Evolutionary conservation across 1,139 yeast genomes (phyloP), one percentile per base, ranked within the genome.

Genomic region (Arxiozyma slooffiae): DNA sequence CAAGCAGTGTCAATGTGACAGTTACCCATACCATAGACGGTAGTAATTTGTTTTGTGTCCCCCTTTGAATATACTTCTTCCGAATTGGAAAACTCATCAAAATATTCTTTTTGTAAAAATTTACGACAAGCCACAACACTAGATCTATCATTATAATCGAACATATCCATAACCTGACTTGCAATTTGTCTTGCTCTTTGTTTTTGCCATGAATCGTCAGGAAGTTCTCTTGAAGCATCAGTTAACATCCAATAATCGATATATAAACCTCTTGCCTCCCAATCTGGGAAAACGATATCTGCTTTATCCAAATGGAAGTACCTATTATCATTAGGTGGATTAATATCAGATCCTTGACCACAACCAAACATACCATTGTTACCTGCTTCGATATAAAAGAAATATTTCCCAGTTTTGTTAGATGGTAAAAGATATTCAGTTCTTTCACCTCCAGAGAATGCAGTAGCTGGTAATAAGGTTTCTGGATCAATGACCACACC

Each of bases 1-100:
- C 97, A 89, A 22, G 96, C 96, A 36, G 97, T 90, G 64, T 92
- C 98, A 60, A 92, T 92, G 67, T 92, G 98, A 66, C 97, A 92
- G 65, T 92, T 87, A 46, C 97, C 97, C 56, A 92, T 76, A 6
- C 88, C 96, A 64, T 73, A 84, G 8, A 89, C 96, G 41, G 80
- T 77, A 49, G 71, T 67, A 47, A 69, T 56, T 54, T 61, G 52
- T 42, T 58, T 44, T 42, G 59, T 24, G 54, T 64, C 65, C 21
- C 71, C 69, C 38, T 67, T 59, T 30, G 70, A 71, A 46, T 74
- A 81, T 1, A 89, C 97, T 20, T 75, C 75, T 8, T 78, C 77
- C 2, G 83, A 73, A 65, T 88, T 85, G 45, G 80, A 73, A 47
- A 79, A 73, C 1, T 71, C 59, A 41, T 97, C 97, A 51, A 90